Conservation (phyloP, 768 basidiomycete genomes). For the Cytidiella melzeri region DNA sequence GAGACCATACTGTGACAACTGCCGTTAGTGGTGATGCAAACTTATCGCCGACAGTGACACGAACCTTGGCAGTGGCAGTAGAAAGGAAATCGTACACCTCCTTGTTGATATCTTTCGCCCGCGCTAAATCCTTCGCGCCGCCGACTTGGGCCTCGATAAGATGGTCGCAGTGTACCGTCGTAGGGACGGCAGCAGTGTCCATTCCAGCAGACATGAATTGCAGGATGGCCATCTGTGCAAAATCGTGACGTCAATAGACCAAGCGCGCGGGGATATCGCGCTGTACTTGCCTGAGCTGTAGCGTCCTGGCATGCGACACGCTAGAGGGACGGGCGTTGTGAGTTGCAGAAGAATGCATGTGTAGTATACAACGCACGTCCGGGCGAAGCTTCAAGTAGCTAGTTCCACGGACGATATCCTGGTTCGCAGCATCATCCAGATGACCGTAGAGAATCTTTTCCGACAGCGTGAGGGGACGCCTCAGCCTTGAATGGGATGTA, state of each 20-base stretch:
- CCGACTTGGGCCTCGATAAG: slow-evolving; percentile 96
- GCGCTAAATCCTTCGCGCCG: slow-evolving; percentile 87
- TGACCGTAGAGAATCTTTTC: slow-evolving; percentile 99
- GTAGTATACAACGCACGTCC: slow-evolving; percentile 60
- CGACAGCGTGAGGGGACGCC: slow-evolving; percentile 86
- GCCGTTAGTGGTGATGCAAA: background rate
- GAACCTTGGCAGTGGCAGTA: slow-evolving; percentile 87
- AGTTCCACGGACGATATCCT: slow-evolving; percentile 85
- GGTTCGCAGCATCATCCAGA: slow-evolving; percentile 87
- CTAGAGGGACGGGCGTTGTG: slow-evolving; percentile 30
- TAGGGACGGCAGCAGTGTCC: slow-evolving; percentile 95
- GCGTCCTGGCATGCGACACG: slow-evolving; percentile 91
- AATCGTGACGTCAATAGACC: slow-evolving; percentile 22
- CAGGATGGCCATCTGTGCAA: slow-evolving; percentile 87
- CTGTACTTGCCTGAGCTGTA: slow-evolving; percentile 62
- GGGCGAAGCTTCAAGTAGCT: slow-evolving; percentile 98
- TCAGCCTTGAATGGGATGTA: slow-evolving; percentile 44
- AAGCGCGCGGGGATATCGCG: slow-evolving; percentile 2
- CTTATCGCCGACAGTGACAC: slow-evolving; percentile 9
- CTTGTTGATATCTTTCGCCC: slow-evolving; percentile 91
- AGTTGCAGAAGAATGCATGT: background rate
- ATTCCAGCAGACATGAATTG: slow-evolving; percentile 99
- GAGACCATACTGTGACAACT: slow-evolving; percentile 72
- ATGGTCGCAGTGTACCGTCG: slow-evolving; percentile 99
- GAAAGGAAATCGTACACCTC: slow-evolving; percentile 99